Evolutionary conservation across 2,329 filamentous ascomycete species (phyloP), one percentile per base, ranked within the genome.

Genomic region (Hypoxylon rubiginosum): DNA sequence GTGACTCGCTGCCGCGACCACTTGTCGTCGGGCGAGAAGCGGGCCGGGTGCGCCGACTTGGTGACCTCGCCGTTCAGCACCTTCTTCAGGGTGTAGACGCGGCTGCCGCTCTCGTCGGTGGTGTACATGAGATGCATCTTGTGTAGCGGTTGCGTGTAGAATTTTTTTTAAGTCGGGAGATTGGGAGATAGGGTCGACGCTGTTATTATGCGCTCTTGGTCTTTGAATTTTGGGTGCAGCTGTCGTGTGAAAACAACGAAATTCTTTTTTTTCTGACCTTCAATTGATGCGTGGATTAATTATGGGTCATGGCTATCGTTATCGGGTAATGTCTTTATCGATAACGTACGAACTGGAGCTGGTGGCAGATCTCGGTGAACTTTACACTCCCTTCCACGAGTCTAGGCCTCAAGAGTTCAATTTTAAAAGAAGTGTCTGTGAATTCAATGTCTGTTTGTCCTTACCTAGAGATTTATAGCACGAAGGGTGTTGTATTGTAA

Each of bases 1-100:
- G 94, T 97, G 53, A 98, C 94, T 74, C 96, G 90, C 84, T 98
- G 95, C 78, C 93, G 92, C 77, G 94, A 97, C 88, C 97, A 98
- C 86, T 97, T 97, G 86, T 99, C 96, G 83, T 99, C 96, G 70
- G 96, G 96, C 50, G 93, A 97, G 86, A 98, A 99, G 73, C 96
- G 88, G 46, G 96, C 96, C 50, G 96, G 95, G 84, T 98, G 95
- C 61, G 96, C 96, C 58, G 92, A 96, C 86, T 97, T 97, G 80
- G 95, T 97, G 77, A 97, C 93, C 78, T 94, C 89, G 77, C 92
- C 91, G 74, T 90, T 86, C 75, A 87, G 84, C 73, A 97, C 88
- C 85, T 98, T 97, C 84, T 97, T 95, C 72, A 98, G 89, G 51
- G 96, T 98, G 87, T 98, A 99, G 76, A 91, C 83, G 80, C 95